Evolutionary conservation across 192 early-diverging fungal species (phyloP).

Genomic region (Gamsiella multidivaricata): DNA sequence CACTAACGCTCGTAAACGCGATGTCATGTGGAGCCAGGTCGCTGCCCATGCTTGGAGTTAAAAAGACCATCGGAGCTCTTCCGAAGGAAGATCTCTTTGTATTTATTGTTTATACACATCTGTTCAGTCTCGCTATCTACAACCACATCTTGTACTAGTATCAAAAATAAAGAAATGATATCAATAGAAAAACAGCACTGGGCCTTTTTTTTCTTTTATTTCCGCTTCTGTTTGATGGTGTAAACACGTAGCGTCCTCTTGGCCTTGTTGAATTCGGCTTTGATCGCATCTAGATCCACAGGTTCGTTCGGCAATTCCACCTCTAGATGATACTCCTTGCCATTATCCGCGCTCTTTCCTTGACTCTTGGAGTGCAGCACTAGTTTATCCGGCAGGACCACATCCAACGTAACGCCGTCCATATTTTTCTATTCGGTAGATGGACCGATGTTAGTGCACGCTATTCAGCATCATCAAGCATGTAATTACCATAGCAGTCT

Average conservation of each 20-base stretch:
- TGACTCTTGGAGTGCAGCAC: conserved; percentile 38
- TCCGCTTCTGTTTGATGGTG: conserved; percentile 34
- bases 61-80: neutral
- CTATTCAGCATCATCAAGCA: too few species aligned
- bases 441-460: too few species aligned
- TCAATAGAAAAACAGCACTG: neutral
- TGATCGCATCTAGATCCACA: conserved; percentile 21
- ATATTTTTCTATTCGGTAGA: conserved; percentile 10
- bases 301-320: conserved; percentile 45
- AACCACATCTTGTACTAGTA: too few species aligned
- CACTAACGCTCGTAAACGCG: neutral
- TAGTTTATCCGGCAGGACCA: conserved; percentile 32
- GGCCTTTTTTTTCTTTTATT: conserved; percentile 5
- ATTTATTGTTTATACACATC: too few species aligned
- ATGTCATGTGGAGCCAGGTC: conserved; percentile 15
- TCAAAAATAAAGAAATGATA: too few species aligned
- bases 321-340: conserved; percentile 44
- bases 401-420: conserved; percentile 36
- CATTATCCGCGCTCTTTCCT: conserved; percentile 22
- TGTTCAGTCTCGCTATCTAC: too few species aligned
- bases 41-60: conserved; percentile 13
- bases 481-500: too few species aligned
- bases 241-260: conserved; percentile 20
- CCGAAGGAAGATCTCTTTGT: too few species aligned
- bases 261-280: conserved; percentile 31